Conservation (phyloP, 768 basidiomycete species). For the Amanita subjunquillea region DNA sequence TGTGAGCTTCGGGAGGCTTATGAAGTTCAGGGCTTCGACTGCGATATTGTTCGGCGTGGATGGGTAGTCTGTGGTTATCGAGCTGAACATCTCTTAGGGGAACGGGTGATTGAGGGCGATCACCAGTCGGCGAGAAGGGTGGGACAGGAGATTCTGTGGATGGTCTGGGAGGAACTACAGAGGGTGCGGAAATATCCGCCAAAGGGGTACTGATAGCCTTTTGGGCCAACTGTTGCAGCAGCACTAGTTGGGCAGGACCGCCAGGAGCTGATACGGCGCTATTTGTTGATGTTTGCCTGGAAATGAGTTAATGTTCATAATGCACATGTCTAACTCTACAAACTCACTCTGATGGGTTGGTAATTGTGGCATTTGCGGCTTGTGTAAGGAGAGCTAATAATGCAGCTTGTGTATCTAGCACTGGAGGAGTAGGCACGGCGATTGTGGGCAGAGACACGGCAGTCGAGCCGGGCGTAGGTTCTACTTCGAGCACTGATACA, state of each 20-base stretch:
- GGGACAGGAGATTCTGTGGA: constrained; percentile 8
- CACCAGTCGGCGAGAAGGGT: constrained; percentile 22
- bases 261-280: not conserved
- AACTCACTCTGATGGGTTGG: constrained; percentile 11
- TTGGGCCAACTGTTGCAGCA: constrained; percentile 70
- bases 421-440: constrained; percentile 18
- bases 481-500: constrained; percentile 50
- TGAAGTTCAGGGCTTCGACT: constrained; percentile 33
- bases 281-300: constrained; percentile 55
- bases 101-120: constrained; percentile 25
- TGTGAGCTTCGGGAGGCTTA: constrained; percentile 36
- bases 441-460: constrained; percentile 28
- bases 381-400: constrained; percentile 62
- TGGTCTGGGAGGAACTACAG: constrained; percentile 13
- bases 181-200: constrained; percentile 20
- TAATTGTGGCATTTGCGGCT: constrained; percentile 39
- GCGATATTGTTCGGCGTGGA: constrained; percentile 36
- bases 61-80: constrained; percentile 25
- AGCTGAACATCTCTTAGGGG: constrained; percentile 35
- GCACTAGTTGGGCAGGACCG: constrained; percentile 43
- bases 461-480: constrained; percentile 15
- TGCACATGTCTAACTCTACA: constrained; percentile 33
- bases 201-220: constrained; percentile 29
- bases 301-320: constrained; percentile 13
- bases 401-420: constrained; percentile 47